Percentiles rank a stretch among this genome's conserved stretches.
phyloP scores from a whole-genome alignment of 805 yeast species.

The Pichia ethanolica region DNA sequence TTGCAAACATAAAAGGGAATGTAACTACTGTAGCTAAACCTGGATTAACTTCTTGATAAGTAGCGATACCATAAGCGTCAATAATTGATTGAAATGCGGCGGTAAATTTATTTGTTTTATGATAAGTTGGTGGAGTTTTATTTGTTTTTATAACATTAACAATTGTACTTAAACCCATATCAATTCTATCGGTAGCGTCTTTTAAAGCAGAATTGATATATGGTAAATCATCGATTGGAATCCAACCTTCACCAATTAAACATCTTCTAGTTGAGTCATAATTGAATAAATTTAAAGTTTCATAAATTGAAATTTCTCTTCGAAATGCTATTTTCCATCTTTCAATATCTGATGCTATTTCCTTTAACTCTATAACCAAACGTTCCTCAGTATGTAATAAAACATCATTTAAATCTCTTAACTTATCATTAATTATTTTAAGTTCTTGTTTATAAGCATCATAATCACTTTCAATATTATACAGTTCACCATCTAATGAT shows the following conservation, averaged over 20 bases:
- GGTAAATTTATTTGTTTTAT: slow-evolving; percentile 91
- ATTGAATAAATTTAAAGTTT: slow-evolving; percentile 70
- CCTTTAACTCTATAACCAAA: slow-evolving; percentile 67
- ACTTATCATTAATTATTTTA: slow-evolving; percentile 38
- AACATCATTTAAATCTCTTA: slow-evolving; percentile 42
- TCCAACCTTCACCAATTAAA: slow-evolving; percentile 94
- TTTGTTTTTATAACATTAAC: slow-evolving; percentile 57
- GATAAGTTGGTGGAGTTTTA: slow-evolving; percentile 74
- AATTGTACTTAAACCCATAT: slow-evolving; percentile 41
- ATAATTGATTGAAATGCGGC: slow-evolving; percentile 87
- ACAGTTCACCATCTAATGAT: slow-evolving; percentile 77
- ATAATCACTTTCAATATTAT: slow-evolving; percentile 43
- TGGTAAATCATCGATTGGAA: slow-evolving; percentile 71
- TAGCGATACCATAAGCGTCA: slow-evolving; percentile 92
- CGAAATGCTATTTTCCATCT: slow-evolving; percentile 64
- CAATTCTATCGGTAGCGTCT: slow-evolving; percentile 48
- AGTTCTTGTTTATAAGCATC: slow-evolving; percentile 39
- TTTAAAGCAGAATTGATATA: slow-evolving; percentile 60
- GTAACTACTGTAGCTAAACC: slow-evolving; percentile 92
- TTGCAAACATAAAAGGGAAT: slow-evolving; percentile 97
- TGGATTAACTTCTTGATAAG: slow-evolving; percentile 92
- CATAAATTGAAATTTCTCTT: slow-evolving; percentile 78
- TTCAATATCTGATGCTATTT: slow-evolving; percentile 66
- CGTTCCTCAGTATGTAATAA: slow-evolving; percentile 60
- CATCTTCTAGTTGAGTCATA: slow-evolving; percentile 81